These are phyloP conservation scores for Phialocephala sp. DNA, from an alignment of 2,329 filamentous ascomycete species.

Conservation along the genomic window DNA sequence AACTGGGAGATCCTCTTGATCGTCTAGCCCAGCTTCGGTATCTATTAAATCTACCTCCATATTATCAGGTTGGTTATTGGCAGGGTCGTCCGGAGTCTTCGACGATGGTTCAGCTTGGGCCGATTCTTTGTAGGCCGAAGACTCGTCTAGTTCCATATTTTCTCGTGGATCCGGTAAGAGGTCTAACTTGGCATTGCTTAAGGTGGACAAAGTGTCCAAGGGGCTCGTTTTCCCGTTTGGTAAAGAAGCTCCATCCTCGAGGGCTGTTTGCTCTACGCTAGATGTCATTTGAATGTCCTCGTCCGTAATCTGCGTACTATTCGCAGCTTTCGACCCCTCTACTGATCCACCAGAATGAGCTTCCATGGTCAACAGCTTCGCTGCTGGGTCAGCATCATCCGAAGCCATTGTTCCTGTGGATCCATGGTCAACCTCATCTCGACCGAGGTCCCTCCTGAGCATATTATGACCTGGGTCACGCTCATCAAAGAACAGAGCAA, in stretches of 20 bases:
- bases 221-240: not conserved
- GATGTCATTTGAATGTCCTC: slow-evolving; percentile 6
- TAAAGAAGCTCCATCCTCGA: not conserved
- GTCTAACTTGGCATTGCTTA: not conserved
- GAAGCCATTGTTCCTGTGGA: slow-evolving; percentile 37
- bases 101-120: not conserved
- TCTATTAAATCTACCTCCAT: slow-evolving; percentile 19
- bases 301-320: slow-evolving; percentile 11
- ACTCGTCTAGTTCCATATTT: not conserved
- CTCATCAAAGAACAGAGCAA: slow-evolving; percentile 52
- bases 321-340: not conserved
- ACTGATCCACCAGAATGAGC: slow-evolving; percentile 12
- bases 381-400: slow-evolving; percentile 30
- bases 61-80: slow-evolving; percentile 3
- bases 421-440: slow-evolving; percentile 37
- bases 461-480: slow-evolving; percentile 33
- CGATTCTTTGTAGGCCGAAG: not conserved
- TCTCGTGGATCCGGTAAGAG: not conserved
- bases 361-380: slow-evolving; percentile 24
- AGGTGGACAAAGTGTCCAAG: not conserved
- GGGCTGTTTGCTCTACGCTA: not conserved
- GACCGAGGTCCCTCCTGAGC: slow-evolving; percentile 30
- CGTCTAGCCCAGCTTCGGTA: slow-evolving; percentile 37
- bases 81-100: slow-evolving; percentile 1
- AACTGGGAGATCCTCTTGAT: slow-evolving; percentile 49